Conservation (phyloP, 2,329 filamentous ascomycete genomes). For the Trichoderma brevicompactum region DNA sequence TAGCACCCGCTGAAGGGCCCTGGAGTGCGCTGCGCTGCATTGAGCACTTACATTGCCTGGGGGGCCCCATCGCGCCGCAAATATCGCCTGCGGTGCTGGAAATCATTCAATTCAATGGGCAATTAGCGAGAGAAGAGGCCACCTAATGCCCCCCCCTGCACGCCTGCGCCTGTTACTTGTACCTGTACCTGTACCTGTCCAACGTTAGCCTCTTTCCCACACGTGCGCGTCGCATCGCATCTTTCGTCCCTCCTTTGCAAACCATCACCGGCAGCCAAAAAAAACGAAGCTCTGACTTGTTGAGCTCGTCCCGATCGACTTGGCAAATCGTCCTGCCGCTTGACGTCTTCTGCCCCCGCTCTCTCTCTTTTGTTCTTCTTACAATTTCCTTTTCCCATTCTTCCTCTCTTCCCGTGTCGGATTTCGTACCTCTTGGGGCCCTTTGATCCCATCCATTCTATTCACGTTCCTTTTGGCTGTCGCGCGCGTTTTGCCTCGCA, state of each 20-base stretch:
- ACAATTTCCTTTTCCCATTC: background rate
- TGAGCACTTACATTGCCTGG: constrained; percentile 2
- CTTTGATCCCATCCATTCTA: background rate
- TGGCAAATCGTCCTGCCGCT: constrained; percentile 12
- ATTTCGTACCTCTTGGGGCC: background rate
- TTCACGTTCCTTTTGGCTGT: constrained; percentile 12
- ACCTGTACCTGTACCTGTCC: background rate
- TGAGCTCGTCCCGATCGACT: constrained; percentile 2
- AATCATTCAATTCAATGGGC: background rate
- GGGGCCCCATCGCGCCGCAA: too few relatives aligned
- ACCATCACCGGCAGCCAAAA: constrained; percentile 2
- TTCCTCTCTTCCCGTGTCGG: background rate
- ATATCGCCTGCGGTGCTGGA: too few relatives aligned
- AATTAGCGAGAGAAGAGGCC: constrained; percentile 2
- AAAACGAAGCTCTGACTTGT: background rate
- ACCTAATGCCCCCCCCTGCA: background rate
- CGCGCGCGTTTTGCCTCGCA: constrained; percentile 1
- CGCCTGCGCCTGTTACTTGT: background rate
- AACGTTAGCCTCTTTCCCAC: background rate
- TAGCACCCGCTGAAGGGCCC: background rate
- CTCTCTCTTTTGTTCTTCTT: background rate
- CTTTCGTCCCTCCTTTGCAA: constrained; percentile 21
- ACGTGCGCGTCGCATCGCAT: constrained; percentile 24
- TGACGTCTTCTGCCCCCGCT: background rate
- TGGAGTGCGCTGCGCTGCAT: background rate